Evolutionary conservation across 73 alveolate genomes (phyloP), one percentile per base, ranked within the genome.

Genomic region (Breviolum minutum): DNA sequence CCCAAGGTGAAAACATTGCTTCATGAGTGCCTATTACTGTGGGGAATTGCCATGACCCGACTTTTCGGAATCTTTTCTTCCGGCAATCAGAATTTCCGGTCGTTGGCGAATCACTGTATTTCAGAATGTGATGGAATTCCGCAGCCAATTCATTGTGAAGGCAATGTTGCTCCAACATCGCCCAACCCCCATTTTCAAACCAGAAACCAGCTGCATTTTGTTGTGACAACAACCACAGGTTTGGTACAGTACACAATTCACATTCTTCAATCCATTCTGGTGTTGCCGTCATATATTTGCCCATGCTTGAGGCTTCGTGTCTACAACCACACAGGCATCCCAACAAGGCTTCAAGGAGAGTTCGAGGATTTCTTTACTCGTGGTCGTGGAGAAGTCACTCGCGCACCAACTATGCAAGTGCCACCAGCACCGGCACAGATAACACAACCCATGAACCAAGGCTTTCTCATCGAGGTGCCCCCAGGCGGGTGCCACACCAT

Each of bases 301-400:
- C 82, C 27, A 29, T 6, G 54, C 54, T 26, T 40, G 54, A 80
- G 88, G 88, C 88, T 80, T 80, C 88, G 88, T 6, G 88, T 48
- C 54, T 80, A 40, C 68, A 40, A 63, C 68, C 17, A 30, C 88
- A 80, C 88, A 6, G 88, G 88, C n/a, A 80, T 80, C 22, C 88
- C 88, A 32, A 80, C 13, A 6, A 26, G 88, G 10, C 69, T 80
- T 6, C 88, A 80, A 48, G 88, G 68, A 11, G 88, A 80, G 88
- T 80, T 80, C 22, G 88, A 80, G 54, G 88, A 80, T 80, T 80
- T 80, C 88, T 80, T 80, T 66, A 80, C 88, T 12, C 88, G 88
- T 4, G 88, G 88, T 12, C 88, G 88, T 32, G 32, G 88, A 13
- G 88, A 80, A 12, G 69, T 20, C 10, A 40, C 88, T 80, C 69